Evolutionary conservation across 2,329 filamentous ascomycete genomes (phyloP).

Genomic region (Verruconis gallopava): DNA sequence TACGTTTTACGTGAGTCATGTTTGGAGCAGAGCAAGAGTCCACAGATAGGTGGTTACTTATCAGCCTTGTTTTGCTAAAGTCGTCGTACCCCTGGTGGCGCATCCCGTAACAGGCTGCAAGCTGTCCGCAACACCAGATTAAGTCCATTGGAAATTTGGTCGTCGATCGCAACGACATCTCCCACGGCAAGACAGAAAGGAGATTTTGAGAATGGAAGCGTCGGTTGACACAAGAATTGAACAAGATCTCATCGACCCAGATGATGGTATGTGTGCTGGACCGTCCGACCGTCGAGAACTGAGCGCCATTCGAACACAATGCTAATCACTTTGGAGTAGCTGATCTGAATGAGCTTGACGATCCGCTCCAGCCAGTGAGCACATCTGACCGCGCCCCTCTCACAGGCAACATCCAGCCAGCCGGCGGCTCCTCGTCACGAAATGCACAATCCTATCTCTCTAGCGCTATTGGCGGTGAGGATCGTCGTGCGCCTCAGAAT

Average conservation of each 20-base stretch:
- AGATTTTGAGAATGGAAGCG: too few relatives aligned
- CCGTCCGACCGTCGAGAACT: not conserved
- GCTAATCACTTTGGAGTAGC: too few relatives aligned
- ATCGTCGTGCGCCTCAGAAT: slow-evolving; percentile 76
- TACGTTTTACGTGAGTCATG: too few relatives aligned
- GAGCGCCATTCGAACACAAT: slow-evolving; percentile 1
- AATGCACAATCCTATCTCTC: slow-evolving; percentile 74
- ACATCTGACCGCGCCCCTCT: slow-evolving; percentile 65
- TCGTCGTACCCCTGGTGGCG: not conserved
- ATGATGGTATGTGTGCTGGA: slow-evolving; percentile 30
- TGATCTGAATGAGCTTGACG: slow-evolving; percentile 85
- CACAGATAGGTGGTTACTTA: too few relatives aligned
- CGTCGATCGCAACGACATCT: too few relatives aligned
- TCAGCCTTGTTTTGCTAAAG: too few relatives aligned
- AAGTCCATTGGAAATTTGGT: too few relatives aligned
- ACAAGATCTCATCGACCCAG: slow-evolving; percentile 39
- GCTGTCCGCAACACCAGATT: not conserved
- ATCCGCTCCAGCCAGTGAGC: slow-evolving; percentile 49
- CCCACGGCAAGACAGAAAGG: too few relatives aligned
- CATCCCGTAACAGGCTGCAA: not conserved
- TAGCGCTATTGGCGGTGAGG: slow-evolving; percentile 81
- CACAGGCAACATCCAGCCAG: slow-evolving; percentile 64
- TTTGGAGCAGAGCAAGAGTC: too few relatives aligned
- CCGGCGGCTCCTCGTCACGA: slow-evolving; percentile 40
- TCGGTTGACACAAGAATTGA: slow-evolving; percentile 32